phyloP scores from a whole-genome alignment of 1,139 yeast genomes.

The Blastobotrys apis region DNA sequence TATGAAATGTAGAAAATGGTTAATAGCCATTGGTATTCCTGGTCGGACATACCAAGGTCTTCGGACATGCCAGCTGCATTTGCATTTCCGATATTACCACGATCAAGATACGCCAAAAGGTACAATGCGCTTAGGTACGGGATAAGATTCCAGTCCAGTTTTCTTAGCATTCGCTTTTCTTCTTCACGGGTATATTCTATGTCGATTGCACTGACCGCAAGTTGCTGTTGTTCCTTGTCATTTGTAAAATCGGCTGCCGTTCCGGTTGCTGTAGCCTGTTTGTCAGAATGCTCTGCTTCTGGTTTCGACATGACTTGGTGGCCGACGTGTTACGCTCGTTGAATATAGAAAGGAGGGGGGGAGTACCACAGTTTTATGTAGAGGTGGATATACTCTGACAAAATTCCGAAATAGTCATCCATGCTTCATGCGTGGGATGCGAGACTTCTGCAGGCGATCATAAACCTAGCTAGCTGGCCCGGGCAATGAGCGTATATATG shows the following conservation, averaged over 20 bases:
- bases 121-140: constrained; percentile 44
- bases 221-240: constrained; percentile 1
- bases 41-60: constrained; percentile 45
- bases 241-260: not conserved
- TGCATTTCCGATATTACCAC: constrained; percentile 61
- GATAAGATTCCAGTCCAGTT: constrained; percentile 19
- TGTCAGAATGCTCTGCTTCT: no score
- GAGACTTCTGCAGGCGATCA: no score
- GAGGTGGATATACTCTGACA: no score
- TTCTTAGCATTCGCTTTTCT: constrained; percentile 19
- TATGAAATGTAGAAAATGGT: constrained; percentile 31
- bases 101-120: constrained; percentile 52
- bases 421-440: no score
- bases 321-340: no score
- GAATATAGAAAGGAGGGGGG: no score
- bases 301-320: no score
- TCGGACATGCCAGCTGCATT: constrained; percentile 53
- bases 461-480: no score
- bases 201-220: constrained; percentile 12
- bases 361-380: no score
- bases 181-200: constrained; percentile 15
- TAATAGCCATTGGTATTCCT: constrained; percentile 34
- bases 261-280: not conserved
- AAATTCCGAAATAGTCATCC: no score
- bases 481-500: no score